Percentiles rank a stretch among this genome's conserved stretches.
Conservation (phyloP, 495 filamentous ascomycete species). For the Xylaria longipes region DNA sequence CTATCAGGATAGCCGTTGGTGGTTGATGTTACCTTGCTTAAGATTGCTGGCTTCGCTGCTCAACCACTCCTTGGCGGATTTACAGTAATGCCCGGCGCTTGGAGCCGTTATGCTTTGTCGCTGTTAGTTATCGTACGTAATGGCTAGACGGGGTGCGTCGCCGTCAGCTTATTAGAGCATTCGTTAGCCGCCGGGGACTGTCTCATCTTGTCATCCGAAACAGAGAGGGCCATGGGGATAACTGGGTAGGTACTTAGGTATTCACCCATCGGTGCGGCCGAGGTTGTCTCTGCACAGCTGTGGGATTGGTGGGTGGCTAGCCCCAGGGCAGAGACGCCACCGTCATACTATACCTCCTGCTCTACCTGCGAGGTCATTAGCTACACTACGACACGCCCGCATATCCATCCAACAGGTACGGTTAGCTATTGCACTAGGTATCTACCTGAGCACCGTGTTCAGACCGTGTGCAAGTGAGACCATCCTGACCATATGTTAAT, state of each 20-base stretch:
- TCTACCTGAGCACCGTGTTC: background rate
- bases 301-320: background rate
- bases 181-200: slow-evolving; percentile 38
- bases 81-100: background rate
- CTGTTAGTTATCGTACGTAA: slow-evolving; percentile 8
- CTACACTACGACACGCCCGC: slow-evolving; percentile 11
- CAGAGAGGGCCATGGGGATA: slow-evolving; percentile 20
- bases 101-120: background rate
- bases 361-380: too few species aligned
- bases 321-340: background rate
- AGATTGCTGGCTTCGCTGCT: background rate
- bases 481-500: background rate
- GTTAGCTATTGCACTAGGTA: too few species aligned
- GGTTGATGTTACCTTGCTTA: background rate
- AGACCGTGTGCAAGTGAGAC: slow-evolving; percentile 2
- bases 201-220: slow-evolving; percentile 39
- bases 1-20: background rate
- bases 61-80: background rate
- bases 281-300: background rate
- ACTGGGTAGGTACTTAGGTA: too few species aligned
- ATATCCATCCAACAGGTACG: slow-evolving; percentile 7
- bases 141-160: background rate
- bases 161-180: slow-evolving; percentile 17
- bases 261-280: slow-evolving; percentile 11
- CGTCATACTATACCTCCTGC: slow-evolving; percentile 3